Percentiles rank a stretch among this genome's conserved stretches.
phyloP scores from a whole-genome alignment of 2,329 filamentous ascomycete species.

The Phoma sp. region DNA sequence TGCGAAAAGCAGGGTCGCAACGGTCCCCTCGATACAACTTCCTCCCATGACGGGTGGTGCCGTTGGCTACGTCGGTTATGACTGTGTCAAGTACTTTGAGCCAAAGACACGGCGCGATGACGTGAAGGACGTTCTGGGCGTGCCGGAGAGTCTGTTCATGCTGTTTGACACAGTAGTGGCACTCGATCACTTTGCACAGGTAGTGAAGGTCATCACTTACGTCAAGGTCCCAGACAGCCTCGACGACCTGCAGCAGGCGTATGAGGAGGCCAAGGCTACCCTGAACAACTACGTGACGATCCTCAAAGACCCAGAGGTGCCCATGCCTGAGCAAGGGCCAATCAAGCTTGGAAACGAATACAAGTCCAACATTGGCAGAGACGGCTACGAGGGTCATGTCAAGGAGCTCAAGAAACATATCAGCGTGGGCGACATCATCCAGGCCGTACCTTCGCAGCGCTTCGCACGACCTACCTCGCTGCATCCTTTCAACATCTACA shows the following conservation, averaged over 20 bases:
- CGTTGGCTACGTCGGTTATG: slow-evolving; percentile 96
- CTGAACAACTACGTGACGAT: slow-evolving; percentile 73
- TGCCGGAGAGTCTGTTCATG: slow-evolving; percentile 97
- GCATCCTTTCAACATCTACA: slow-evolving; percentile 98
- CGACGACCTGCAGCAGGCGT: slow-evolving; percentile 68
- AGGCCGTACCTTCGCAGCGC: slow-evolving; percentile 93
- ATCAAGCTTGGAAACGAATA: slow-evolving; percentile 78
- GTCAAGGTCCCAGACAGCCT: slow-evolving; percentile 66
- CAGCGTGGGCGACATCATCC: slow-evolving; percentile 90
- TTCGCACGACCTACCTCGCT: slow-evolving; percentile 87
- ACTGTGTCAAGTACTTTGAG: slow-evolving; percentile 97
- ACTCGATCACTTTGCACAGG: slow-evolving; percentile 92
- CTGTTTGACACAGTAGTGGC: slow-evolving; percentile 93
- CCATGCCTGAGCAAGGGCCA: slow-evolving; percentile 76
- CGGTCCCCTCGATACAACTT: slow-evolving; percentile 80
- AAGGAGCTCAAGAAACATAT: slow-evolving; percentile 88
- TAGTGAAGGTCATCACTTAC: slow-evolving; percentile 93
- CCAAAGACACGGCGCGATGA: slow-evolving; percentile 88
- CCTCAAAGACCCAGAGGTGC: slow-evolving; percentile 75
- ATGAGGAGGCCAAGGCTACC: slow-evolving; percentile 68
- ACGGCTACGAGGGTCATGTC: slow-evolving; percentile 91
- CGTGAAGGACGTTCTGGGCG: slow-evolving; percentile 84
- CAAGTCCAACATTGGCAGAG: slow-evolving; percentile 86
- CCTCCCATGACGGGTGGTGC: slow-evolving; percentile 90
- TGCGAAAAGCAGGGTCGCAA: slow-evolving; percentile 76